Evolutionary conservation across 2,329 filamentous ascomycete species (phyloP).

Genomic region (Xylariaceae sp.): DNA sequence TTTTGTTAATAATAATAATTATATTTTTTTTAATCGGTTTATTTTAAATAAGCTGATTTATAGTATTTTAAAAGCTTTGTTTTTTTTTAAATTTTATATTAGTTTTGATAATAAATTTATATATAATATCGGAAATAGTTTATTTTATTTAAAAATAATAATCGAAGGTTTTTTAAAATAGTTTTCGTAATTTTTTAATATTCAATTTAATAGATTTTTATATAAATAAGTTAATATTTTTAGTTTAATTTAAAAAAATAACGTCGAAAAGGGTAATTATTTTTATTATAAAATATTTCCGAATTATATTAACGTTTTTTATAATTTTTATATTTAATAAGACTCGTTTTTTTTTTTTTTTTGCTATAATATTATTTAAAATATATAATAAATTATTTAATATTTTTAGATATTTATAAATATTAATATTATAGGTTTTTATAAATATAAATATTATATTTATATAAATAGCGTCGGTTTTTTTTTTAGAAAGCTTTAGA

Average conservation of each 20-base stretch:
- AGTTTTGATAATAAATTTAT: not conserved
- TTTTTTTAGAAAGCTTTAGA: too few species aligned
- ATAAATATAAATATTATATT: not conserved
- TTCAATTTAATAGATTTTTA: not conserved
- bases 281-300: not conserved
- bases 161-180: not conserved
- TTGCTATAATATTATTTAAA: not conserved
- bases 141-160: not conserved
- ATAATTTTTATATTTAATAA: not conserved
- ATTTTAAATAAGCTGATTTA: not conserved
- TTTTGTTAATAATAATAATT: not conserved
- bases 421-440: not conserved
- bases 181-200: not conserved
- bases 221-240: not conserved
- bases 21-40: not conserved
- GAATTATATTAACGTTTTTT: not conserved
- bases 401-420: not conserved
- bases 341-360: too few species aligned
- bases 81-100: not conserved
- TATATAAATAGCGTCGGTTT: too few species aligned
- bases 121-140: not conserved
- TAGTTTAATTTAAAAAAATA: not conserved
- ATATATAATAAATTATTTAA: not conserved
- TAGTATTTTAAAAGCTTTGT: not conserved
- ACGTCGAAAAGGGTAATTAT: not conserved